phyloP scores from a whole-genome alignment of 2,329 filamentous ascomycete species.

The Aspergillus sp. region DNA sequence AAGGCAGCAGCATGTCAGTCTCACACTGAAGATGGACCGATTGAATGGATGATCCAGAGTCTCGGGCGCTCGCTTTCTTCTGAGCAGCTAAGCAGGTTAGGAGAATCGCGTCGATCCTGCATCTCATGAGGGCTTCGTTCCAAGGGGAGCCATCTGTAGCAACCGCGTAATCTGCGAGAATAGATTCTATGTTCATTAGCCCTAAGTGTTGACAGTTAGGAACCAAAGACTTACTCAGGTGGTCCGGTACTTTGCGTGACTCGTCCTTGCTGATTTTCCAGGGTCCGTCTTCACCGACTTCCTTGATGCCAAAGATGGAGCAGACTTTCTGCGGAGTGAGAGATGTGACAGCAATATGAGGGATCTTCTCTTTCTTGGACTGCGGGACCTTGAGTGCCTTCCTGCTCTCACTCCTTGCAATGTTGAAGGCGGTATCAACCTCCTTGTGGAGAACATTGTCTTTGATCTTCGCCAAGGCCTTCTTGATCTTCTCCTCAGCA shows the following conservation, averaged over 20 bases:
- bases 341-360: not conserved
- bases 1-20: not conserved
- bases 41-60: not conserved
- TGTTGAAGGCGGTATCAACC: too few relatives aligned
- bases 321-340: not conserved
- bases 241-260: not conserved
- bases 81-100: not conserved
- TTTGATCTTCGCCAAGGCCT: too few relatives aligned
- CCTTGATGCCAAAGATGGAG: not conserved
- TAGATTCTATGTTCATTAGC: not conserved
- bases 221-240: not conserved
- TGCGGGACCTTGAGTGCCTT: too few relatives aligned
- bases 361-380: not conserved
- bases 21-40: not conserved
- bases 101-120: not conserved
- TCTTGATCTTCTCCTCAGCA: too few relatives aligned
- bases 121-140: not conserved
- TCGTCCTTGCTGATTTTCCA: not conserved
- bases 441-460: too few relatives aligned
- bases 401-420: too few relatives aligned
- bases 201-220: not conserved
- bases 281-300: not conserved
- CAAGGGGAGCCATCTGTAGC: not conserved
- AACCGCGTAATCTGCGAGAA: not conserved
- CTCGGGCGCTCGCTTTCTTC: not conserved